Evolutionary conservation across 2,329 filamentous ascomycete species (phyloP).

Genomic region (Sporothrix mexicana): DNA sequence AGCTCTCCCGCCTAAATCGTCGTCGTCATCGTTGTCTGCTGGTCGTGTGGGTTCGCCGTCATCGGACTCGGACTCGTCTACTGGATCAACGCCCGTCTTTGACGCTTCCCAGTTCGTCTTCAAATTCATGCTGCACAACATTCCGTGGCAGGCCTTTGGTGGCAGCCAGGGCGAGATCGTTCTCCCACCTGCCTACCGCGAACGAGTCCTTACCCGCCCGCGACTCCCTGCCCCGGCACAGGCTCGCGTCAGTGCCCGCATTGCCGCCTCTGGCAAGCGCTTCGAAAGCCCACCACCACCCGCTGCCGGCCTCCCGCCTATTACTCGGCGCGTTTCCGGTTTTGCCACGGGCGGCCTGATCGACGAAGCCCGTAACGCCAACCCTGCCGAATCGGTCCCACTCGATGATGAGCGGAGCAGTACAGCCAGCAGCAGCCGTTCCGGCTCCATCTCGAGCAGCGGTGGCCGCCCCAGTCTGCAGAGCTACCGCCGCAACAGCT

Average conservation of each 20-base stretch:
- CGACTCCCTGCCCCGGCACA: slow-evolving; percentile 75
- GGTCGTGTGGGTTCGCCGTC: slow-evolving; percentile 45
- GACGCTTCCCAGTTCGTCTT: slow-evolving; percentile 69
- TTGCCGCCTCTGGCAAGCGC: slow-evolving; percentile 40
- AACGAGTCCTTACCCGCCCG: slow-evolving; percentile 70
- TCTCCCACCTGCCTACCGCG: slow-evolving; percentile 56
- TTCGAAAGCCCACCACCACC: slow-evolving; percentile 50
- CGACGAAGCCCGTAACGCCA: slow-evolving; percentile 58
- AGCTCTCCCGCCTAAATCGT: slow-evolving; percentile 48
- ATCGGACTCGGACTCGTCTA: slow-evolving; percentile 58
- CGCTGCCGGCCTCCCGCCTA: slow-evolving; percentile 49
- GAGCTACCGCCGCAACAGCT: slow-evolving; percentile 21
- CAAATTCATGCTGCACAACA: slow-evolving; percentile 70
- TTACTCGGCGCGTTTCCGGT: slow-evolving; percentile 57
- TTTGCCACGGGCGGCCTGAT: slow-evolving; percentile 54
- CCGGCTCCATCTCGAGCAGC: slow-evolving; percentile 33
- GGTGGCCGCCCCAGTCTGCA: slow-evolving; percentile 25
- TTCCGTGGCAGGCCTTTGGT: slow-evolving; percentile 42
- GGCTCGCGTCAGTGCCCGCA: slow-evolving; percentile 57
- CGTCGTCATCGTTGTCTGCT: slow-evolving; percentile 30
- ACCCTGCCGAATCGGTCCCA: slow-evolving; percentile 35
- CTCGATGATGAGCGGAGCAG: slow-evolving; percentile 31
- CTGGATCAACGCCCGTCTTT: slow-evolving; percentile 60
- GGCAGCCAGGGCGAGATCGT: slow-evolving; percentile 54
- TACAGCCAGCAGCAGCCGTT: slow-evolving; percentile 31